These are phyloP conservation scores for Gliomastix tumulicola DNA, from an alignment of 2,329 filamentous ascomycete genomes.

Conservation along the genomic window DNA sequence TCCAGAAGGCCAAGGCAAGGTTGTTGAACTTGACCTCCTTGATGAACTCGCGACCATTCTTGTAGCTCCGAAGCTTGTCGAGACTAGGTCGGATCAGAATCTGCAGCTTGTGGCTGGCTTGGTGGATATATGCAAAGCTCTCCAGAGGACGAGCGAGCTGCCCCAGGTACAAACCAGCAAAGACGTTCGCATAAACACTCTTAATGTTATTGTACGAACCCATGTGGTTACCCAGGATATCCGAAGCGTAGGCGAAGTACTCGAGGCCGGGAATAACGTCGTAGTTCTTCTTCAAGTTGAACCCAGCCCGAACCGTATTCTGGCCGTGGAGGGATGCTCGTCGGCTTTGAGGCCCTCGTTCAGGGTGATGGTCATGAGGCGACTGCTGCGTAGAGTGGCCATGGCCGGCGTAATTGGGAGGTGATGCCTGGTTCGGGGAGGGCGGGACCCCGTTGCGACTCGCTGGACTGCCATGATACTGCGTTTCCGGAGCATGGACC, in stretches of 20 bases:
- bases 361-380: conserved; percentile 39
- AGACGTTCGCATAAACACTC: conserved; percentile 76
- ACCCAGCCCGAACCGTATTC: conserved; percentile 16
- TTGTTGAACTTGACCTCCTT: conserved; percentile 47
- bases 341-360: conserved; percentile 36
- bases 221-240: conserved; percentile 76
- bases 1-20: conserved; percentile 79
- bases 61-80: conserved; percentile 36
- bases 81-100: conserved; percentile 66
- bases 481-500: conserved; percentile 23
- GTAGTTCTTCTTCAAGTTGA: conserved; percentile 50
- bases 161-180: conserved; percentile 83
- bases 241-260: conserved; percentile 80
- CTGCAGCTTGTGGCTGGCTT: conserved; percentile 52
- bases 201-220: conserved; percentile 74
- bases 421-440: conserved; percentile 50
- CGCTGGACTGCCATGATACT: conserved; percentile 19
- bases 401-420: conserved; percentile 35
- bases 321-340: conserved; percentile 43
- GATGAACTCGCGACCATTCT: conserved; percentile 26
- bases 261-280: conserved; percentile 84
- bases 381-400: conserved; percentile 44
- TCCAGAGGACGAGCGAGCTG: conserved; percentile 83
- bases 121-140: conserved; percentile 60
- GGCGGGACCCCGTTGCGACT: conserved; percentile 43